Conservation (phyloP, 2,329 filamentous ascomycete genomes). For the Clathrospora elynae region DNA sequence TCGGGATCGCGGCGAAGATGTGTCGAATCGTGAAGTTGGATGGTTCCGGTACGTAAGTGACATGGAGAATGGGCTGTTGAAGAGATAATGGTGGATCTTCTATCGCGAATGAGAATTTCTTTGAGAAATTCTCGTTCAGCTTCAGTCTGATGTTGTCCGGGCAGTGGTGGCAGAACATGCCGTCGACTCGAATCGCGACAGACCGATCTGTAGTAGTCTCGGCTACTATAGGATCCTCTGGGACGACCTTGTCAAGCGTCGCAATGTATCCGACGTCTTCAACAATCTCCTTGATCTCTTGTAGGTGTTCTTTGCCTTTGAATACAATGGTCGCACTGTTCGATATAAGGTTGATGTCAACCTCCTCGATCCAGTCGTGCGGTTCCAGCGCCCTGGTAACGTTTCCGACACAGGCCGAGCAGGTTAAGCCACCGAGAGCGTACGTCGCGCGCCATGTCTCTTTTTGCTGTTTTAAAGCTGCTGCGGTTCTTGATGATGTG, state of each 20-base stretch:
- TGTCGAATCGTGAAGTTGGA: constrained; percentile 75
- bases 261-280: constrained; percentile 55
- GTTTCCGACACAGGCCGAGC: constrained; percentile 59
- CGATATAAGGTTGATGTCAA: constrained; percentile 58
- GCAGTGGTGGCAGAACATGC: constrained; percentile 56
- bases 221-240: background rate
- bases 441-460: constrained; percentile 52
- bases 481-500: background rate
- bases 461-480: constrained; percentile 8
- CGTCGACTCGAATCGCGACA: constrained; percentile 47
- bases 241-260: constrained; percentile 42
- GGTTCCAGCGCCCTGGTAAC: constrained; percentile 56
- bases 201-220: constrained; percentile 29
- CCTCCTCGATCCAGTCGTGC: constrained; percentile 53
- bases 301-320: constrained; percentile 52
- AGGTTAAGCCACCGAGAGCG: constrained; percentile 63
- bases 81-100: constrained; percentile 62
- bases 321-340: constrained; percentile 58
- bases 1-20: constrained; percentile 71
- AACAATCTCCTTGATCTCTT: constrained; percentile 55
- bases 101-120: constrained; percentile 55
- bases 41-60: constrained; percentile 71
- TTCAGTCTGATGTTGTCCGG: constrained; percentile 58
- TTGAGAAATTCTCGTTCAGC: constrained; percentile 57
- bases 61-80: constrained; percentile 66